phyloP scores from a whole-genome alignment of 2,329 filamentous ascomycete species.

The Fusarium burgessii region DNA sequence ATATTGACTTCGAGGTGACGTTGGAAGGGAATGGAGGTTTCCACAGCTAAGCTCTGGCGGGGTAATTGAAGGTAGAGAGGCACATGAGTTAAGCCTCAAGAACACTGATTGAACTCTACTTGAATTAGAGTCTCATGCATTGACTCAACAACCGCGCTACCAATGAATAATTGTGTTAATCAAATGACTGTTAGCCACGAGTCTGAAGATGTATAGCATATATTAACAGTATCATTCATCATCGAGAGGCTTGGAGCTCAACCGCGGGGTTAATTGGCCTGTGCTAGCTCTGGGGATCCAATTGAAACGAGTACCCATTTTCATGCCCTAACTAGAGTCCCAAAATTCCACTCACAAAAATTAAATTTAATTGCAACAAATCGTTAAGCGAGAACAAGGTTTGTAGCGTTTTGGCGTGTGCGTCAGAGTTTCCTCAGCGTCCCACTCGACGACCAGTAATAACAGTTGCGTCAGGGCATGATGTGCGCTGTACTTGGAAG shows the following conservation, averaged over 20 bases:
- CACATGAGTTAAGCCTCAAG: background rate
- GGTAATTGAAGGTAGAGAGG: conserved; percentile 23
- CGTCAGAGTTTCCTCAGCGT: conserved; percentile 39
- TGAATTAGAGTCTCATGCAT: background rate
- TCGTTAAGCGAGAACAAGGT: conserved; percentile 37
- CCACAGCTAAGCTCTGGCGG: conserved; percentile 38
- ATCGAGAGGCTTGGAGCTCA: conserved; percentile 8
- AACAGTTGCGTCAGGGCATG: conserved; percentile 13
- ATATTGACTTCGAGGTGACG: conserved; percentile 2
- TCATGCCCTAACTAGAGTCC: conserved; percentile 45
- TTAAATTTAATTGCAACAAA: conserved; percentile 30
- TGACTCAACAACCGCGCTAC: conserved; percentile 2
- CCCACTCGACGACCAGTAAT: conserved; percentile 24
- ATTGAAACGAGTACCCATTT: background rate
- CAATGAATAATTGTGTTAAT: background rate
- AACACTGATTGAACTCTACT: background rate
- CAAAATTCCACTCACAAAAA: conserved; percentile 38
- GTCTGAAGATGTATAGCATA: background rate
- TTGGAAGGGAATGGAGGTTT: conserved; percentile 14
- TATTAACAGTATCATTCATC: conserved; percentile 1
- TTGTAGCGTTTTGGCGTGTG: conserved; percentile 28
- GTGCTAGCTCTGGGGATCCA: conserved; percentile 2
- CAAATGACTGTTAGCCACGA: conserved; percentile 5
- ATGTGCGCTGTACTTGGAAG: conserved; percentile 10
- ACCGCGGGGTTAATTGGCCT: conserved; percentile 25